Base-by-base conservation (phyloP, 805 yeast species). In the Cephaloascus albidus region DNA sequence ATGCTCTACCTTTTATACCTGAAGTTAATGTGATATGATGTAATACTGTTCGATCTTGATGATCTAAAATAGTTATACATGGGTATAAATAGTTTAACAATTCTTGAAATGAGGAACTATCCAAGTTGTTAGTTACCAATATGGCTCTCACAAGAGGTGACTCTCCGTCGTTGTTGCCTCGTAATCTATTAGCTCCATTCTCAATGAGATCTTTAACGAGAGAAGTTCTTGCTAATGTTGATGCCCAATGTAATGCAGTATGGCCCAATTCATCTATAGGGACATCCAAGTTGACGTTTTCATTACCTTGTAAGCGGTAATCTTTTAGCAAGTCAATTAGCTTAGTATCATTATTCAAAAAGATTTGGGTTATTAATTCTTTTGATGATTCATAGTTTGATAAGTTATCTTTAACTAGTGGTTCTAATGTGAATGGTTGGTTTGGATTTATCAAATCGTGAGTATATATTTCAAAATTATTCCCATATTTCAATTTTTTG, bases 181-280 rank as follows among this genome's bases (percentile, higher is more conserved):
- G 62, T 6, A 77, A 70, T 32, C 90, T 70, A 44, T 75, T 72
- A 1, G 94, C 80, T 12, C 86, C 85, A 35, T 72, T 67, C 32
- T 72, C 63, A 23, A 93, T 81, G 14, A 86, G 68, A 32, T 79
- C 79, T 35, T 66, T 75, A 3, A 87, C 90, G 38, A 89, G 68
- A 3, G 77, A 64, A 2, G 81, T 60, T 42, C 86, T 77, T 0
- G 95, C 97, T 56, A 93, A 70, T 0, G 97, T 85, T 14, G 97
- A 80, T 3, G 97, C 94, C 94, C 97, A 85, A 59, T 93, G 99
- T 41, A 93, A 68, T 0, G 96, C 87, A 0, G 96, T 83, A 54
- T 93, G 93, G 1, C 97, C 97, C 42, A 82, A 77, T 49, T 85
- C 94, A 59, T 94, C 99, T 35, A 94, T 85, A 1, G 96, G 81